Base-by-base conservation (phyloP, 192 early-diverging fungal species). In the Umbelopsis isabellina region DNA sequence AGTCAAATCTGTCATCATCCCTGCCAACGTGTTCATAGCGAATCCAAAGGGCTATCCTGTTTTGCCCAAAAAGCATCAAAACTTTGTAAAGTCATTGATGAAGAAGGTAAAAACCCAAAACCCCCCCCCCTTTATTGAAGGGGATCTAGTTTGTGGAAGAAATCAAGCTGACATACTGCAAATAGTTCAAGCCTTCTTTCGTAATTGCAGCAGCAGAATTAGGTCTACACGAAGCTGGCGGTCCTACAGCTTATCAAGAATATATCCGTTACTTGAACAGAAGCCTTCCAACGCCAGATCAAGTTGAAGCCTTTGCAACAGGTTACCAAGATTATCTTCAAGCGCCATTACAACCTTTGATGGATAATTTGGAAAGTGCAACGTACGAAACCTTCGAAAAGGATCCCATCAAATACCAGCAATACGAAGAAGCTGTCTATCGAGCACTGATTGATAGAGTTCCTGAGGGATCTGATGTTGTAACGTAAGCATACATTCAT, bases 301-400 rank as follows among this genome's bases (percentile, higher is more conserved):
- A 82, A 20, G 83, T 91, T 12, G 92, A 97, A 41, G 69, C 82
- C 66, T 94, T 95, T 73, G 91, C 94, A 2, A 80, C 76, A 6
- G 95, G 90, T 22, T 98, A 97, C 73, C 91, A 94, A 58, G 98
- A 99, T 72, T 96, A 91, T 68, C 75, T 95, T 22, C 93, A 96
- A 81, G 84, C 88, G 35, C 93, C 93, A 20, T 79, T 97, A 20
- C 88, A 90, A 49, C 98, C 98, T 12, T 82, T 99, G 25, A 95
- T 95, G 89, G 94, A 98, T 71, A 93, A 99, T 71, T 84, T 99
- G 37, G 95, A 95, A 52, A 92, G 93, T 9, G 89, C 86, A 5
- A 98, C 95, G 2, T 99, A 99, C 80, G 93, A 96, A 80, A 93
- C 93, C 0, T 99, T 98, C 83, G 98, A 98, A 77, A 92, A 90